phyloP scores from a whole-genome alignment of 2,329 filamentous ascomycete species.

The Neofusicoccum sp. region DNA sequence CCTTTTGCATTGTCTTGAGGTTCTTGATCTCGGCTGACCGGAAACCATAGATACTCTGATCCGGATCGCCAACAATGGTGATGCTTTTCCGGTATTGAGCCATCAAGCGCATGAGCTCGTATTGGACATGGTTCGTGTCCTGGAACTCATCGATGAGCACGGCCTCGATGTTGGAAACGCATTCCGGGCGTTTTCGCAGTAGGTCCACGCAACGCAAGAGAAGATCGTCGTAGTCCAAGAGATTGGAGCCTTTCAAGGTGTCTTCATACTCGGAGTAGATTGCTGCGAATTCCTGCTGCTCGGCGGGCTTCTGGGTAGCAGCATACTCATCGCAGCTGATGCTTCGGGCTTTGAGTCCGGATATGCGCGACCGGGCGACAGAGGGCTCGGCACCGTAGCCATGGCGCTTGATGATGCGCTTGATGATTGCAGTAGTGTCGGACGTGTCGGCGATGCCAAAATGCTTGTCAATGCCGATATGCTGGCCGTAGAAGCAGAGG shows the following conservation, averaged over 20 bases:
- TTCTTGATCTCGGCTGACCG: slow-evolving; percentile 91
- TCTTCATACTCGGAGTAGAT: slow-evolving; percentile 75
- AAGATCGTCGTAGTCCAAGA: slow-evolving; percentile 93
- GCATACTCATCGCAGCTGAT: slow-evolving; percentile 47
- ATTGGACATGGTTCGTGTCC: slow-evolving; percentile 93
- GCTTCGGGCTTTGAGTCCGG: slow-evolving; percentile 58
- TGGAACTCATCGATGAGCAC: slow-evolving; percentile 97
- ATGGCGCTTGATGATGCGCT: slow-evolving; percentile 76
- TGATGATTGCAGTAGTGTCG: slow-evolving; percentile 76
- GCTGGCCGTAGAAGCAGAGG: slow-evolving; percentile 75
- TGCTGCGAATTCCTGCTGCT: slow-evolving; percentile 64
- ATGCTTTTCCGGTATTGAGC: slow-evolving; percentile 72
- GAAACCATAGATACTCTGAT: slow-evolving; percentile 98
- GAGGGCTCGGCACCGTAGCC: slow-evolving; percentile 67
- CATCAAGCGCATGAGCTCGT: slow-evolving; percentile 87
- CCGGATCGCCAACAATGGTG: slow-evolving; percentile 92
- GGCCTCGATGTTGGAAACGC: slow-evolving; percentile 84
- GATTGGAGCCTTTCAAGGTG: slow-evolving; percentile 70
- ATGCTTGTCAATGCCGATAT: slow-evolving; percentile 76
- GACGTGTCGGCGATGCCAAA: slow-evolving; percentile 88
- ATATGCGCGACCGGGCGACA: slow-evolving; percentile 72
- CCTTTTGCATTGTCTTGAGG: slow-evolving; percentile 70
- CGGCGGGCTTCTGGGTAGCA: slow-evolving; percentile 43
- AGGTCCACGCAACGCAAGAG: slow-evolving; percentile 80
- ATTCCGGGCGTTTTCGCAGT: slow-evolving; percentile 68